Percentiles rank a stretch among this genome's conserved stretches.
Conservation (phyloP, 1,284 basidiomycete genomes). For the Ceratorhiza oryzae-sativae region DNA sequence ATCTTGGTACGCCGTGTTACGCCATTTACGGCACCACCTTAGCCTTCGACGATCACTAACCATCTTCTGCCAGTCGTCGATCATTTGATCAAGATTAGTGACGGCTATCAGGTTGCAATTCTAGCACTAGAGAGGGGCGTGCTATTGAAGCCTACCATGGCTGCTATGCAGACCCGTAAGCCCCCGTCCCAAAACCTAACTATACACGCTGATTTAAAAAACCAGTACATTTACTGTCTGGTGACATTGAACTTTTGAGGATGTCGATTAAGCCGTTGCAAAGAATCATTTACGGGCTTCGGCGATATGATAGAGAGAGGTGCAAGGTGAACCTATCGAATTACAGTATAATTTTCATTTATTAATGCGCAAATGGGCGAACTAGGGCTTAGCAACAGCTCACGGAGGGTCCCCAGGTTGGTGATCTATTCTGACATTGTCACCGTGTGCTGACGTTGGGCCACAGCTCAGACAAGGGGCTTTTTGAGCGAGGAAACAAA, state of each 20-base stretch:
- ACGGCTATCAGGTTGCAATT: constrained; percentile 23
- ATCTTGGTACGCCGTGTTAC: constrained; percentile 17
- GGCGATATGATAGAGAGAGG: constrained; percentile 19
- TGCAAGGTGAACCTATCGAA: neutral
- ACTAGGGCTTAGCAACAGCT: constrained; percentile 8
- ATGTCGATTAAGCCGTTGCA: constrained; percentile 29
- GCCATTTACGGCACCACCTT: neutral
- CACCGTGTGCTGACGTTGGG: neutral
- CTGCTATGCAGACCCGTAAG: constrained; percentile 23
- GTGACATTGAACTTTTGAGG: constrained; percentile 19
- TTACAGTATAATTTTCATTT: too few species aligned
- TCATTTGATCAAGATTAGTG: constrained; percentile 26
- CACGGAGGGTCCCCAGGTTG: neutral
- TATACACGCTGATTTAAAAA: too few species aligned
- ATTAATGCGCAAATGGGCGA: neutral
- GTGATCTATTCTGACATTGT: neutral
- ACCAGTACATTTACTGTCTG: constrained; percentile 22
- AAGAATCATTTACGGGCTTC: constrained; percentile 8
- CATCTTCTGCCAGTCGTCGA: constrained; percentile 1
- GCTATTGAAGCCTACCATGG: constrained; percentile 22
- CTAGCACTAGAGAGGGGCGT: constrained; percentile 25
- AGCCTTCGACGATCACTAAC: neutral
- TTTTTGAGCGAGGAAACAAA: constrained; percentile 26
- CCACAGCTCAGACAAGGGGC: neutral
- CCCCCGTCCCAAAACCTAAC: too few species aligned